Conservation (phyloP, 768 basidiomycete genomes). For the Steccherinum ochraceum region DNA sequence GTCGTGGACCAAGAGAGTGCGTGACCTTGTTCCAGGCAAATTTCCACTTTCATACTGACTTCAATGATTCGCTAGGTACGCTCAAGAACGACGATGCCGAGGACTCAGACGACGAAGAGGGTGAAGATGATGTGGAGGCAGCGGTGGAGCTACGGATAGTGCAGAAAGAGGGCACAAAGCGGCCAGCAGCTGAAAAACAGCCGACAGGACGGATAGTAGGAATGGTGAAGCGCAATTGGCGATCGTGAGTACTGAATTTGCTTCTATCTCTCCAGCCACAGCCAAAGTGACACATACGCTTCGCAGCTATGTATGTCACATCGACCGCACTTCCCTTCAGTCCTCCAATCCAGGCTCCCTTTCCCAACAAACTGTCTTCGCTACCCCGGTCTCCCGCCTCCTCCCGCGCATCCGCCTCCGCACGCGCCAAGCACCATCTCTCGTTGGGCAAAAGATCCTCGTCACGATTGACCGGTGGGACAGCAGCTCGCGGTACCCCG, state of each 20-base stretch:
- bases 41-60: constrained; percentile 3
- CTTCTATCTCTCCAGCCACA: too few relatives aligned
- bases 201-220: constrained; percentile 93
- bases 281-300: constrained; percentile 1
- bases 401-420: constrained; percentile 92
- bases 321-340: constrained; percentile 84
- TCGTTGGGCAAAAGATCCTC: constrained; percentile 91
- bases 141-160: constrained; percentile 24
- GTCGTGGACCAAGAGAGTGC: constrained; percentile 90
- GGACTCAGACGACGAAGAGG: constrained; percentile 60
- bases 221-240: constrained; percentile 92
- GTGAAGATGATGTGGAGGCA: constrained; percentile 26
- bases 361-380: constrained; percentile 87
- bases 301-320: constrained; percentile 84
- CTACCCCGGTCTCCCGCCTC: constrained; percentile 84
- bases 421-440: constrained; percentile 86
- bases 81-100: constrained; percentile 86
- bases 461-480: constrained; percentile 96
- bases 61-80: constrained; percentile 42
- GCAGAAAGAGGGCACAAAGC: constrained; percentile 17
- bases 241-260: constrained; percentile 58
- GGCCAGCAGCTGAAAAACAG: constrained; percentile 52
- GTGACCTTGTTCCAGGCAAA: constrained; percentile 14
- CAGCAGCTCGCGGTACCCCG: constrained; percentile 80
- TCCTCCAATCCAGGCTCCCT: constrained; percentile 73